phyloP scores from a whole-genome alignment of 176 grass and related monocot genomes.

The Triticum timopheevii region DNA sequence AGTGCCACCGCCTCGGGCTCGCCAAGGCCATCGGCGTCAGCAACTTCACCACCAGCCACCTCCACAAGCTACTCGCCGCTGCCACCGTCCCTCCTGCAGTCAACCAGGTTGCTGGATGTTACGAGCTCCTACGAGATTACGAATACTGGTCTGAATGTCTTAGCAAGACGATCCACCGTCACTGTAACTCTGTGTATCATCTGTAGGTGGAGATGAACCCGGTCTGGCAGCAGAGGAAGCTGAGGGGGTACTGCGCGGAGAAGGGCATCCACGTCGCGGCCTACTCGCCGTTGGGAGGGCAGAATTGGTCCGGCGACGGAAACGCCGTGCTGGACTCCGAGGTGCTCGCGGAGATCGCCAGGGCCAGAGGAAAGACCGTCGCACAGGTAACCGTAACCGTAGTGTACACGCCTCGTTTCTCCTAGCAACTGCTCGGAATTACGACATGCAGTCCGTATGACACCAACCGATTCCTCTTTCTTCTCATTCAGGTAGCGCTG shows the following conservation, averaged over 20 bases:
- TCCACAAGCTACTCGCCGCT: constrained; percentile 32
- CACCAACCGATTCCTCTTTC: neutral
- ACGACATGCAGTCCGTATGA: too few relatives aligned
- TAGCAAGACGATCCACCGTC: too few relatives aligned
- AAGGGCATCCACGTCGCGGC: constrained; percentile 60
- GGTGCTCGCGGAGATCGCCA: constrained; percentile 55
- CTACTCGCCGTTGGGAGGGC: constrained; percentile 52
- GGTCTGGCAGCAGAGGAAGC: constrained; percentile 59
- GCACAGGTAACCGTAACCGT: constrained; percentile 10
- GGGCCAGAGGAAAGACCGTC: constrained; percentile 45
- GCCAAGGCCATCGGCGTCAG: constrained; percentile 60
- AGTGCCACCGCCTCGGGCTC: constrained; percentile 56
- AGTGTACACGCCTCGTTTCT: neutral
- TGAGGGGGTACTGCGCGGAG: constrained; percentile 37
- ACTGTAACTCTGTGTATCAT: too few relatives aligned
- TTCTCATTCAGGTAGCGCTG: constrained; percentile 41
- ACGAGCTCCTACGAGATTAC: neutral
- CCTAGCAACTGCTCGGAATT: neutral
- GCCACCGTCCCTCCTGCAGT: constrained; percentile 50
- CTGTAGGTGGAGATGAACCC: constrained; percentile 63
- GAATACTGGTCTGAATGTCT: neutral
- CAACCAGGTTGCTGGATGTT: constrained; percentile 37
- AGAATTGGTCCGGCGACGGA: constrained; percentile 22
- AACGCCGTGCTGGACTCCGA: constrained; percentile 35
- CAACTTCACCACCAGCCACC: constrained; percentile 65